A percentile compares a stretch with the other conserved stretches of the same genome.
Conservation (phyloP, 495 filamentous ascomycete genomes). For the Penicillium fimorum region DNA sequence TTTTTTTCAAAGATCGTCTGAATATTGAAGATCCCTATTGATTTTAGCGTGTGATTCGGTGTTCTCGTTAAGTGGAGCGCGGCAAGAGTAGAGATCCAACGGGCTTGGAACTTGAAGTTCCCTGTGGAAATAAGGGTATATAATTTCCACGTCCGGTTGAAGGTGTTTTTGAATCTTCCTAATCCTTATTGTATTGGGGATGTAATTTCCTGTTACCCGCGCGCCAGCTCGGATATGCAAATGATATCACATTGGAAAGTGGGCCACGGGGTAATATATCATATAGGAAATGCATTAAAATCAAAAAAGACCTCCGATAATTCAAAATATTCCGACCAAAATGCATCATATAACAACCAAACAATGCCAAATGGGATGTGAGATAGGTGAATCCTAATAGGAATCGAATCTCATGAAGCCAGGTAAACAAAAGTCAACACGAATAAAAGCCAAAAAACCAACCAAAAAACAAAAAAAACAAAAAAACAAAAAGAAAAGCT, state of each 20-base stretch:
- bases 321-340: conserved; percentile 4
- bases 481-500: not conserved
- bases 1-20: conserved; percentile 14
- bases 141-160: not conserved
- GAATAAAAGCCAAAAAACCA: not conserved
- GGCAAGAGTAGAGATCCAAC: conserved; percentile 22
- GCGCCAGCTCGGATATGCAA: conserved; percentile 4
- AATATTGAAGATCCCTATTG: conserved; percentile 17
- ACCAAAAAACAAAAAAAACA: not conserved
- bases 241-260: conserved; percentile 9
- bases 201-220: conserved; percentile 2
- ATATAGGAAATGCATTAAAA: not conserved
- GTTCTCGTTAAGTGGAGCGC: conserved; percentile 13
- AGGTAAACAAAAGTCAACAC: not conserved
- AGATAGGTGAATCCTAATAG: not conserved
- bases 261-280: not conserved
- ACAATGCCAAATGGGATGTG: not conserved
- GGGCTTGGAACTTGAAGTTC: not conserved
- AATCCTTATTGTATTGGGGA: too few species aligned
- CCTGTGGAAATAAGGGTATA: not conserved
- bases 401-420: not conserved
- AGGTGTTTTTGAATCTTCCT: too few species aligned
- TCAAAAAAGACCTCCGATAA: not conserved
- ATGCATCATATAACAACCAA: conserved; percentile 7
- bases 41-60: conserved; percentile 27